Conservation (phyloP, 306 rosid genomes). For the Adenanthera pavonina region DNA sequence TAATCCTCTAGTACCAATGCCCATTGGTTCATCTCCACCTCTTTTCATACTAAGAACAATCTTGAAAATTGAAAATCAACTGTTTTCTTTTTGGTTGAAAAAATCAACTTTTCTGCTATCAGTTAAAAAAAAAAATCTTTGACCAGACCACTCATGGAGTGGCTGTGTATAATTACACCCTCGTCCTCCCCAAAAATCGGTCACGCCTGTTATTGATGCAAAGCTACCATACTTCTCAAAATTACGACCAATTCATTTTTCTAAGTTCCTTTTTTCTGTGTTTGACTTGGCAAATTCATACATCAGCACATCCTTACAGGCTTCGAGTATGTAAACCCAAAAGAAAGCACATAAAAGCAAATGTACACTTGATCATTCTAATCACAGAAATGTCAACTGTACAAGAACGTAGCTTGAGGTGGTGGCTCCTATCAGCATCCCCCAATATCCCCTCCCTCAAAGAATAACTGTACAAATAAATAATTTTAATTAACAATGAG, state of each 20-base stretch:
- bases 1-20: too few species aligned
- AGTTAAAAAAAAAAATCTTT: too few species aligned
- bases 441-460: constrained; percentile 66
- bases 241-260: not conserved
- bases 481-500: constrained; percentile 46
- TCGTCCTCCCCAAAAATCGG: too few species aligned
- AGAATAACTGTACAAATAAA: constrained; percentile 88
- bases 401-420: constrained; percentile 45
- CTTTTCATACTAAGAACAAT: too few species aligned
- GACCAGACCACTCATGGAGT: too few species aligned
- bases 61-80: too few species aligned
- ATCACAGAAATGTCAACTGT: constrained; percentile 42
- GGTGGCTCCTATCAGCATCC: constrained; percentile 45
- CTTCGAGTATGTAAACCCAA: not conserved
- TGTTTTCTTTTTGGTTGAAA: too few species aligned
- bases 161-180: too few species aligned
- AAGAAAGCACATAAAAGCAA: constrained; percentile 34
- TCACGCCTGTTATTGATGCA: too few species aligned
- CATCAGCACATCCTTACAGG: not conserved
- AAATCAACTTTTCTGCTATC: too few species aligned
- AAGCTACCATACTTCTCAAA: too few species aligned
- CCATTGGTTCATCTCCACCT: too few species aligned
- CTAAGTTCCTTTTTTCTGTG: not conserved
- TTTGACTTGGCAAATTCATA: not conserved
- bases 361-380: constrained; percentile 58